A percentile compares a stretch with the other conserved stretches of the same genome.
phyloP scores from a whole-genome alignment of 208 protist genomes.

The Naegleria gruberi region DNA sequence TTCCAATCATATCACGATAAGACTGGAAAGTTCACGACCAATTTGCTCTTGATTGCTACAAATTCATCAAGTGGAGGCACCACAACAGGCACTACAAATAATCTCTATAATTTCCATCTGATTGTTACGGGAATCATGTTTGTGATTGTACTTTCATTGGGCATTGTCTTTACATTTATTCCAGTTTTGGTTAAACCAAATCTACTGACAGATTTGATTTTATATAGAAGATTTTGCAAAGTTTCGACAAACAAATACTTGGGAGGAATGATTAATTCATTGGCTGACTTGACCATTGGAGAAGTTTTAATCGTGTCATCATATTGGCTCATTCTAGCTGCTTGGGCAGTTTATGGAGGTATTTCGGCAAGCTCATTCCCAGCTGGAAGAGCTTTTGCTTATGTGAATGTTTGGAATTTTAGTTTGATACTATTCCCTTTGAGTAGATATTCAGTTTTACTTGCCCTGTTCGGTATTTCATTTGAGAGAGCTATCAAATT shows the following conservation, averaged over 20 bases:
- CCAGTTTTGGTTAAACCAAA: not conserved
- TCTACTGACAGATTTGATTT: not conserved
- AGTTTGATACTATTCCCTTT: not conserved
- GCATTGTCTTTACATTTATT: not conserved
- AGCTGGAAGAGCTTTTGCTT: conserved; percentile 2
- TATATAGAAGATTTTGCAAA: not conserved
- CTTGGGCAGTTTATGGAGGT: not conserved
- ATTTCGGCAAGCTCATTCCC: not conserved
- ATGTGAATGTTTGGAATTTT: conserved; percentile 5
- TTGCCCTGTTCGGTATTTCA: not conserved
- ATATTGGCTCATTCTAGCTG: not conserved
- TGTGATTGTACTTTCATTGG: not conserved
- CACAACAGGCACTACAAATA: not conserved
- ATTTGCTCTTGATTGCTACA: not conserved
- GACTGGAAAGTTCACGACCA: not conserved
- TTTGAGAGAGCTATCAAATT: not conserved
- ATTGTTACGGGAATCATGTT: not conserved
- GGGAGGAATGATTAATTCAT: not conserved
- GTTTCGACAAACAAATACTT: not conserved
- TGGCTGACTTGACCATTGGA: not conserved
- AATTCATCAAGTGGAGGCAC: not conserved
- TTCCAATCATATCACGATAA: not conserved
- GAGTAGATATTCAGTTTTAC: not conserved
- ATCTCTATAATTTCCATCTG: not conserved
- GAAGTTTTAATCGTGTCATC: not conserved